These are phyloP conservation scores for Xylaria bambusicola DNA, from an alignment of 495 filamentous ascomycete genomes.

Conservation along the genomic window DNA sequence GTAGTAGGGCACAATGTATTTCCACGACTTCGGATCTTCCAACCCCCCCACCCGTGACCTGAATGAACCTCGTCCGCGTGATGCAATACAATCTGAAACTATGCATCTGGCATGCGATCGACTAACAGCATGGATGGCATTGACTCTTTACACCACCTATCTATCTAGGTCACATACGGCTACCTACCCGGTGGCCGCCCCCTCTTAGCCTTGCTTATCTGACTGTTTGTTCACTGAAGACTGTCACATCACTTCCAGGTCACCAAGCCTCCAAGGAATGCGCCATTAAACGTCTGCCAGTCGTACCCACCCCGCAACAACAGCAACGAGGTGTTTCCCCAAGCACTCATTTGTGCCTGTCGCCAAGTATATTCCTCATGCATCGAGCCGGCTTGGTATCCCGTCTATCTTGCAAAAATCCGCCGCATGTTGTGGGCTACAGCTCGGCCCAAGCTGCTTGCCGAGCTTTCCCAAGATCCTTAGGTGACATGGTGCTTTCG, in stretches of 20 bases:
- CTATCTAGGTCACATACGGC: not conserved
- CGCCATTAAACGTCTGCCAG: slow-evolving; percentile 17
- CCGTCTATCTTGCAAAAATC: slow-evolving; percentile 11
- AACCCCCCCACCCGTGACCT: slow-evolving; percentile 5
- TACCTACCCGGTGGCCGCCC: not conserved
- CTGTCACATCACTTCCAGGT: not conserved
- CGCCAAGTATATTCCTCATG: slow-evolving; percentile 18
- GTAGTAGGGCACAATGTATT: no score
- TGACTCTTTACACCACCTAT: no score
- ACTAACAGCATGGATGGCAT: not conserved
- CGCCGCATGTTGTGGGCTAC: slow-evolving; percentile 5
- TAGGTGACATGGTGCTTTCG: not conserved
- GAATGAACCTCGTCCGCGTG: slow-evolving; percentile 14
- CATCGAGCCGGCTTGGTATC: slow-evolving; percentile 21
- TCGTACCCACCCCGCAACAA: not conserved
- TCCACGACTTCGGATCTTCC: slow-evolving; percentile 13
- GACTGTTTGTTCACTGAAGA: slow-evolving; percentile 3
- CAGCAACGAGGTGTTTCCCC: not conserved
- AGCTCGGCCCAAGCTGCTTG: slow-evolving; percentile 4
- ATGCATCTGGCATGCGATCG: slow-evolving; percentile 16
- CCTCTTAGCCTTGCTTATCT: slow-evolving; percentile 4
- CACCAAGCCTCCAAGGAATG: not conserved
- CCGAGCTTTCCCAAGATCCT: slow-evolving; percentile 4
- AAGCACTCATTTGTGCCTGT: slow-evolving; percentile 14
- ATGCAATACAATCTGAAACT: slow-evolving; percentile 16